Conservation (phyloP, 164 flowering plant genomes). For the Vitis vinifera region DNA sequence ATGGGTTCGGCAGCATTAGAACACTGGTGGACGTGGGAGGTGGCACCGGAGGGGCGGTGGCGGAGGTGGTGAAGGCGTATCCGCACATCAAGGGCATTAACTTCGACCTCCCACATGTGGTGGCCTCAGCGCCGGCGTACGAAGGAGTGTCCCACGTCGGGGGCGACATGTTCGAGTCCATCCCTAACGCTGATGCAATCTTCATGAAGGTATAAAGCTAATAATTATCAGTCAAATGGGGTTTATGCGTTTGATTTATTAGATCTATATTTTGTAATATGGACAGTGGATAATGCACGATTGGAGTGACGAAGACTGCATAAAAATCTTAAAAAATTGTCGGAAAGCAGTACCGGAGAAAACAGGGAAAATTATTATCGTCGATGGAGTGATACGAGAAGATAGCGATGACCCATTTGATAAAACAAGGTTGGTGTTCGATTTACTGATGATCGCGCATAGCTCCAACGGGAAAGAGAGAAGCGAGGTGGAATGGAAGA, state of each 20-base stretch:
- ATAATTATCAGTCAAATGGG: no score
- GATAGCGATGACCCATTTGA: slow-evolving; percentile 23
- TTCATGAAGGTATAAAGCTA: slow-evolving; percentile 29
- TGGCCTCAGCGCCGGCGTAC: slow-evolving; percentile 35
- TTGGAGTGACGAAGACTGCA: slow-evolving; percentile 45
- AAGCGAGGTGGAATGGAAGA: slow-evolving; percentile 37
- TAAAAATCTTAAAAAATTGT: slow-evolving; percentile 40
- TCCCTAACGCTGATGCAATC: slow-evolving; percentile 47
- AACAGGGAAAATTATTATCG: slow-evolving; percentile 38
- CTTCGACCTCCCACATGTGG: slow-evolving; percentile 53
- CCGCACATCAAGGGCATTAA: slow-evolving; percentile 44
- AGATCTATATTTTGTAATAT: no score
- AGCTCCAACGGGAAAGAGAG: slow-evolving; percentile 37
- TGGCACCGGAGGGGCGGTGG: slow-evolving; percentile 32
- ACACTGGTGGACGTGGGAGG: slow-evolving; percentile 58
- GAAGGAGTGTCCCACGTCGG: slow-evolving; percentile 33
- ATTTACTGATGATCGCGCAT: slow-evolving; percentile 33
- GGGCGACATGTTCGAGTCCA: slow-evolving; percentile 49
- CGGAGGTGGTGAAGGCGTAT: slow-evolving; percentile 33
- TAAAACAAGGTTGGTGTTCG: slow-evolving; percentile 19
- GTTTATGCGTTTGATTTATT: no score
- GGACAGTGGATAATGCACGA: slow-evolving; percentile 47
- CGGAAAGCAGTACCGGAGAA: slow-evolving; percentile 30
- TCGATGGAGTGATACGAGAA: slow-evolving; percentile 28
- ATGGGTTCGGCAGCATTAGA: slow-evolving; percentile 32